phyloP scores from a whole-genome alignment of 441 rosid genomes.

The Bruguiera hainesii region DNA sequence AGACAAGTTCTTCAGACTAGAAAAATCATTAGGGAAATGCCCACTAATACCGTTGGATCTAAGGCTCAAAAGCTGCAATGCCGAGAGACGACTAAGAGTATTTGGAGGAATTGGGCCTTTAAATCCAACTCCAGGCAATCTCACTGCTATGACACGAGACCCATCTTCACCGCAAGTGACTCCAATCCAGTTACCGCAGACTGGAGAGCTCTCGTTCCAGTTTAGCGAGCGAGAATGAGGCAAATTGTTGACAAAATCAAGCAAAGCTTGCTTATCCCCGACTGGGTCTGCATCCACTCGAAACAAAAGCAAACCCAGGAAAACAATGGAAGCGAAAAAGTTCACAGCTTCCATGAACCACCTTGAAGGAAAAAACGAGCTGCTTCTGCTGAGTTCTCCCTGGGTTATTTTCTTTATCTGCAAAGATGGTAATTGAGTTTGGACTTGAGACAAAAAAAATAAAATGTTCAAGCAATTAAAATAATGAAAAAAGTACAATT shows the following conservation, averaged over 20 bases:
- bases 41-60: conserved; percentile 79
- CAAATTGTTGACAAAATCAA: conserved; percentile 59
- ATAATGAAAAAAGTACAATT: conserved; percentile 20
- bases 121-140: conserved; percentile 89
- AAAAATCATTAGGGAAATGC: conserved; percentile 61
- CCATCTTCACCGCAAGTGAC: conserved; percentile 60
- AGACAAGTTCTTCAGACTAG: conserved; percentile 53
- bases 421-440: conserved; percentile 14
- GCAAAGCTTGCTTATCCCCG: conserved; percentile 80
- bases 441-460: conserved; percentile 16
- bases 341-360: conserved; percentile 41
- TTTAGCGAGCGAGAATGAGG: conserved; percentile 68
- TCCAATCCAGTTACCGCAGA: conserved; percentile 78
- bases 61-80: conserved; percentile 69
- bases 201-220: conserved; percentile 67
- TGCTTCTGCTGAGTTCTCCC: conserved; percentile 35
- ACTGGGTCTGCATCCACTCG: conserved; percentile 50
- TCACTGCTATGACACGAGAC: conserved; percentile 60
- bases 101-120: conserved; percentile 71
- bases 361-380: conserved; percentile 44
- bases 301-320: conserved; percentile 36
- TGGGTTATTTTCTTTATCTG: conserved; percentile 9
- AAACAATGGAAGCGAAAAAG: conserved; percentile 30
- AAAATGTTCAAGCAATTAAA: conserved; percentile 17
- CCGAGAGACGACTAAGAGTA: conserved; percentile 74